These are phyloP conservation scores for Naganishia sp. DNA, from an alignment of 1,284 basidiomycete genomes.

Conservation along the genomic window DNA sequence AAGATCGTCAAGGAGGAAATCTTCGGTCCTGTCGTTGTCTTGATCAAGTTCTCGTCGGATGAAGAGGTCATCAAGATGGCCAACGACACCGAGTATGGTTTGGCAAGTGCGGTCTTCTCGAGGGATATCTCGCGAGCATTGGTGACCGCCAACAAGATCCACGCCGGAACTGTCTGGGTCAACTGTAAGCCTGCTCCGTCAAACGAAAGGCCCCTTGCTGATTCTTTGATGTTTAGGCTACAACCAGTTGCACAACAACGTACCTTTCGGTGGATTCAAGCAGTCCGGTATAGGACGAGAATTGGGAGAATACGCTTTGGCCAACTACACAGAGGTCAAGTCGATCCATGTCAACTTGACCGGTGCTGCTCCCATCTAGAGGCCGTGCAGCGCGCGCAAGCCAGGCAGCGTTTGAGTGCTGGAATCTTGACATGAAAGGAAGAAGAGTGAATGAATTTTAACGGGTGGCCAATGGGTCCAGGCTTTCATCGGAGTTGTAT, in stretches of 20 bases:
- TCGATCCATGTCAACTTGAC: slow-evolving; percentile 37
- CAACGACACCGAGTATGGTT: slow-evolving; percentile 82
- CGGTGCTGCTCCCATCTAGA: slow-evolving; percentile 31
- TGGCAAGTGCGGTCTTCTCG: slow-evolving; percentile 84
- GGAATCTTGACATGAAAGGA: not conserved
- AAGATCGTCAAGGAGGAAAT: slow-evolving; percentile 89
- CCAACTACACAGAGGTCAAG: slow-evolving; percentile 81
- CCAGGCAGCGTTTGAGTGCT: not conserved
- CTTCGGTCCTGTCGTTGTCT: slow-evolving; percentile 69
- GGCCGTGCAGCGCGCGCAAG: not conserved
- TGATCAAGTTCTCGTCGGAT: slow-evolving; percentile 69
- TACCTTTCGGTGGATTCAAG: slow-evolving; percentile 90
- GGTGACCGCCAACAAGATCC: slow-evolving; percentile 70
- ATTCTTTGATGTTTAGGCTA: slow-evolving; percentile 5
- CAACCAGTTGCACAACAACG: slow-evolving; percentile 44
- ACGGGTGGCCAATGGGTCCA: not conserved
- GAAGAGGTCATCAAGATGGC: slow-evolving; percentile 74
- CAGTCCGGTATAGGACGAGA: slow-evolving; percentile 68
- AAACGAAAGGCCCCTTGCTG: slow-evolving; percentile 40
- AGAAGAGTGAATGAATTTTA: not conserved
- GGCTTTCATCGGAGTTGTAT: too few relatives aligned
- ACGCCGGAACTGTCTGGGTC: slow-evolving; percentile 79
- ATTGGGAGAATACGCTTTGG: slow-evolving; percentile 41
- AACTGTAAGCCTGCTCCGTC: slow-evolving; percentile 60
- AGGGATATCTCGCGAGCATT: slow-evolving; percentile 74